phyloP scores from a whole-genome alignment of 2,329 filamentous ascomycete genomes.

The Botryosphaeria agaves region DNA sequence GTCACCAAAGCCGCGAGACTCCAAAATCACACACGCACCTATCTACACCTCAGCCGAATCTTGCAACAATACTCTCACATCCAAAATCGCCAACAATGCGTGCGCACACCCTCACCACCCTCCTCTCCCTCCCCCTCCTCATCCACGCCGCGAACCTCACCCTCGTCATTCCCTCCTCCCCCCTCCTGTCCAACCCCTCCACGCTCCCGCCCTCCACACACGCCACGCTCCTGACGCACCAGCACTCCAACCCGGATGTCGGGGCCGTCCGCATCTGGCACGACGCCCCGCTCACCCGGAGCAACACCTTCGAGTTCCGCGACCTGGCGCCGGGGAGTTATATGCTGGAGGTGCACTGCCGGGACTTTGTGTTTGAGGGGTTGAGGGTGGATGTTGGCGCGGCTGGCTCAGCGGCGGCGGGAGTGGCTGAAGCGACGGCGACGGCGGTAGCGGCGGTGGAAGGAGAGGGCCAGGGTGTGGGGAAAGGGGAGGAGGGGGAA shows the following conservation, averaged over 20 bases:
- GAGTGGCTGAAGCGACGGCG: constrained; percentile 18
- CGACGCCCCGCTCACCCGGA: constrained; percentile 49
- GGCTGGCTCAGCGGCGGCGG: constrained; percentile 16
- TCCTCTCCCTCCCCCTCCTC: constrained; percentile 4
- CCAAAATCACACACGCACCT: too few species aligned
- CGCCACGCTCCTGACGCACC: constrained; percentile 50
- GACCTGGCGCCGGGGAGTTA: constrained; percentile 60
- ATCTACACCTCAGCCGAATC: too few species aligned
- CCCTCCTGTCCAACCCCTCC: constrained; percentile 24
- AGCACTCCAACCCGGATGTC: constrained; percentile 28
- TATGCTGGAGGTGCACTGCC: constrained; percentile 62
- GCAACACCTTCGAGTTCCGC: constrained; percentile 59
- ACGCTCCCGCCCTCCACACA: constrained; percentile 39
- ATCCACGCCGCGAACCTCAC: constrained; percentile 26
- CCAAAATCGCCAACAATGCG: background rate
- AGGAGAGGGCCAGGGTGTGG: constrained; percentile 9
- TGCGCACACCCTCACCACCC: background rate
- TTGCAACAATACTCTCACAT: too few species aligned
- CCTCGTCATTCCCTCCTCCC: constrained; percentile 29
- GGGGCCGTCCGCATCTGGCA: too few species aligned
- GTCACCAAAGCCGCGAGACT: too few species aligned
- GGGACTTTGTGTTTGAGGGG: constrained; percentile 59
- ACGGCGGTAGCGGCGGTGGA: constrained; percentile 11
- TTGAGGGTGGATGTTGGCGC: constrained; percentile 58
- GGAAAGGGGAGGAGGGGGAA: constrained; percentile 7